phyloP scores from a whole-genome alignment of 2,329 filamentous ascomycete genomes.

The Aureobasidium mangrovei region DNA sequence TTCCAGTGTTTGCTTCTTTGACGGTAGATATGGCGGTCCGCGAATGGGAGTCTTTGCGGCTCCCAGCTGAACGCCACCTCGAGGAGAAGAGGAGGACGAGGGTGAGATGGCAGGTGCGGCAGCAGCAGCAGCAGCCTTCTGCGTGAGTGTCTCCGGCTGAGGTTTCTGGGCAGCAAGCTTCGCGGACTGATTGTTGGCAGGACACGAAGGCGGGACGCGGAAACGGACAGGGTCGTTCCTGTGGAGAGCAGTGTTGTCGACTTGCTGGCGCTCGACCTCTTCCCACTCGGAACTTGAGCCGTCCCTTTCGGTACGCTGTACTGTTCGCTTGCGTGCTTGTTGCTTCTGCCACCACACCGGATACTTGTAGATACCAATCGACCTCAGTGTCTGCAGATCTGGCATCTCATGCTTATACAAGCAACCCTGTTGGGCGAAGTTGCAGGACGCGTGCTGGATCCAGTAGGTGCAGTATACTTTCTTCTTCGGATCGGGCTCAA shows the following conservation, averaged over 20 bases:
- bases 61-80: not conserved
- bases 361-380: conserved; percentile 55
- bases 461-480: conserved; percentile 86
- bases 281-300: conserved; percentile 3
- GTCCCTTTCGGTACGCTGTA: not conserved
- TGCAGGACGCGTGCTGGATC: conserved; percentile 73
- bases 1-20: conserved; percentile 16
- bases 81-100: not conserved
- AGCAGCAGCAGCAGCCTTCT: not conserved
- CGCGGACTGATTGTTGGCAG: not conserved
- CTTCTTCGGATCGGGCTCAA: conserved; percentile 37
- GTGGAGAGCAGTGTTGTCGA: not conserved
- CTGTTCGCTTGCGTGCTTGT: conserved; percentile 16
- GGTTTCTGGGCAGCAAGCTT: not conserved
- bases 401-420: conserved; percentile 91
- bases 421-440: conserved; percentile 78
- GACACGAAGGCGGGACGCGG: not conserved
- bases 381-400: conserved; percentile 55
- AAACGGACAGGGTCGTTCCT: not conserved
- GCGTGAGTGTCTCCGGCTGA: not conserved
- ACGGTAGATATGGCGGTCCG: not conserved
- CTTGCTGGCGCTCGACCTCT: not conserved
- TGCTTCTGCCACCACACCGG: conserved; percentile 51
- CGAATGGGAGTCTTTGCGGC: conserved; percentile 8
- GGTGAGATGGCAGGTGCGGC: not conserved